Conservation (phyloP, 2,329 filamentous ascomycete genomes). For the Botrytis porri region DNA sequence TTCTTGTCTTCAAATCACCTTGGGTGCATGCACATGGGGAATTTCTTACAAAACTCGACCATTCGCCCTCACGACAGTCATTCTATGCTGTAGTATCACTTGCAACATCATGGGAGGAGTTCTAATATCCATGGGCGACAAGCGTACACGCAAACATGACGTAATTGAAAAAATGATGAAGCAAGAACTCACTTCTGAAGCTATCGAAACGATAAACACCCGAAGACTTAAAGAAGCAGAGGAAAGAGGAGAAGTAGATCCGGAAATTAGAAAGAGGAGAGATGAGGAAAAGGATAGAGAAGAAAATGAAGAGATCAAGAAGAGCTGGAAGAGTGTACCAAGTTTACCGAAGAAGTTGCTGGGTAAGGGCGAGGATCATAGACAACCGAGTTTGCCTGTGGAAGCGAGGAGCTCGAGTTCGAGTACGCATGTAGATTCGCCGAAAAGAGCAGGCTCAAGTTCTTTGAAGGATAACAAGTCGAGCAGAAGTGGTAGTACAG, state of each 20-base stretch:
- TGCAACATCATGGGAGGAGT: constrained; percentile 75
- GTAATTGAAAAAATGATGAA: constrained; percentile 73
- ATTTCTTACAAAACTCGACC: constrained; percentile 68
- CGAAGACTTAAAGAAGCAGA: constrained; percentile 87
- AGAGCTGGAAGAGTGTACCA: constrained; percentile 31
- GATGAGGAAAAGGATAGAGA: constrained; percentile 48
- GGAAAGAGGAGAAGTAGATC: constrained; percentile 29
- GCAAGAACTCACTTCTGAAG: constrained; percentile 68
- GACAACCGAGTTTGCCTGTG: constrained; percentile 30
- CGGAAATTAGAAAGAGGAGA: constrained; percentile 44
- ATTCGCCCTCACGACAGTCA: constrained; percentile 72
- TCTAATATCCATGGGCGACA: constrained; percentile 72
- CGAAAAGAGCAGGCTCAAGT: constrained; percentile 13
- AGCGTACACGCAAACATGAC: constrained; percentile 77
- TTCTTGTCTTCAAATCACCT: constrained; percentile 73
- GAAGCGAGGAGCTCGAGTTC: constrained; percentile 22
- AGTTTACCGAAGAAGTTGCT: constrained; percentile 29
- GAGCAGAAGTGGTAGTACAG: constrained; percentile 11
- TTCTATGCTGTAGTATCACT: constrained; percentile 73
- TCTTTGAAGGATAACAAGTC: constrained; percentile 19
- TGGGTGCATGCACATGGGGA: constrained; percentile 75
- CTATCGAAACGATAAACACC: constrained; percentile 69
- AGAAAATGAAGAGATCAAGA: constrained; percentile 34
- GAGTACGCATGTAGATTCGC: constrained; percentile 14
- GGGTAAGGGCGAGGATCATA: constrained; percentile 33